phyloP scores from a whole-genome alignment of 495 filamentous ascomycete genomes.

The Halenospora varia region DNA sequence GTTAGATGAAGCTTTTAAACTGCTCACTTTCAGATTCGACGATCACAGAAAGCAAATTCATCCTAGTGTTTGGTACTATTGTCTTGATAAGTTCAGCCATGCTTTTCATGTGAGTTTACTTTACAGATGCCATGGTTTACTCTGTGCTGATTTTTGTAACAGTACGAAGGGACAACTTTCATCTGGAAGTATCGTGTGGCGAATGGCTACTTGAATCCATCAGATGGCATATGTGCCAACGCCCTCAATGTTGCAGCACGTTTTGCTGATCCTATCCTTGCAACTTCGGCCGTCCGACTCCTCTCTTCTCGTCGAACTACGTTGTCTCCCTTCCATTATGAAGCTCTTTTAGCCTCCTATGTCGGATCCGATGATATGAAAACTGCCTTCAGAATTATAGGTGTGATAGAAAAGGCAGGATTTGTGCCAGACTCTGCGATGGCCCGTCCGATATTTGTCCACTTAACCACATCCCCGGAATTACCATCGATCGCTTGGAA shows the following conservation, averaged over 20 bases:
- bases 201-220: slow-evolving; percentile 57
- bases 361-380: slow-evolving; percentile 47
- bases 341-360: slow-evolving; percentile 67
- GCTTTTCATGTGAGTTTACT: slow-evolving; percentile 39
- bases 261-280: slow-evolving; percentile 61
- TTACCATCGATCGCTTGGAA: slow-evolving; percentile 42
- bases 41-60: slow-evolving; percentile 42
- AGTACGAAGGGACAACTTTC: slow-evolving; percentile 54
- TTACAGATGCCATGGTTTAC: slow-evolving; percentile 26
- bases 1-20: slow-evolving; percentile 65
- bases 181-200: slow-evolving; percentile 61
- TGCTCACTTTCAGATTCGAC: slow-evolving; percentile 53
- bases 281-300: slow-evolving; percentile 56
- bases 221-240: slow-evolving; percentile 57
- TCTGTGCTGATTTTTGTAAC: slow-evolving; percentile 21
- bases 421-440: slow-evolving; percentile 46
- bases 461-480: slow-evolving; percentile 28
- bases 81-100: slow-evolving; percentile 65
- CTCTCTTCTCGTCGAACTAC: slow-evolving; percentile 48
- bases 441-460: slow-evolving; percentile 51
- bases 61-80: slow-evolving; percentile 55
- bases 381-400: slow-evolving; percentile 56
- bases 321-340: slow-evolving; percentile 66
- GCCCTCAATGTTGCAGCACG: slow-evolving; percentile 67
- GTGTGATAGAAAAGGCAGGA: slow-evolving; percentile 62